Percentiles rank a stretch among this genome's conserved stretches.
These are phyloP conservation scores for Avicennia marina DNA, from an alignment of 257 asterid species.

Conservation along the genomic window DNA sequence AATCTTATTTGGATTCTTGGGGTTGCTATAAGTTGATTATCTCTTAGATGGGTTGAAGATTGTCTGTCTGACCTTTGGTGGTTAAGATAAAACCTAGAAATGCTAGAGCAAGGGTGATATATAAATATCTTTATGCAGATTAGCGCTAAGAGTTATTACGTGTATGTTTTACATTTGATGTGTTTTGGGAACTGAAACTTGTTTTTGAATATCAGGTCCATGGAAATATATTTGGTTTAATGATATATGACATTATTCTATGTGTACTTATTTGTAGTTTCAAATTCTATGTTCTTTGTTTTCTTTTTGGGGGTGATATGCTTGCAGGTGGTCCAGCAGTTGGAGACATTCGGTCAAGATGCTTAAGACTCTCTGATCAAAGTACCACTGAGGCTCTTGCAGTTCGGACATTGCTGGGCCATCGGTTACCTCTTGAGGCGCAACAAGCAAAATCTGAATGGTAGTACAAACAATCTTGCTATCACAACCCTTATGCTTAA, in stretches of 20 bases:
- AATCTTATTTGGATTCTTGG: not conserved
- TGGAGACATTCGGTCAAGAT: constrained; percentile 96
- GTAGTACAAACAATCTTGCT: constrained; percentile 35
- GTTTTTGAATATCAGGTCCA: no score
- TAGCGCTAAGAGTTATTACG: no score
- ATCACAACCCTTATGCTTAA: no score
- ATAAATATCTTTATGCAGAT: no score
- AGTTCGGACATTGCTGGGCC: constrained; percentile 81
- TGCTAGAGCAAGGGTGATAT: no score
- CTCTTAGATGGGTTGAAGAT: not conserved
- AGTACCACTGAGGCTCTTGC: constrained; percentile 90
- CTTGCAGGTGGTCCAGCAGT: constrained; percentile 96
- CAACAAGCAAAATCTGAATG: constrained; percentile 75
- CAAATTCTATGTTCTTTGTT: not conserved
- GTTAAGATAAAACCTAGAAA: no score
- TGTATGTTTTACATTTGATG: no score
- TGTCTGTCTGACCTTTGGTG: no score
- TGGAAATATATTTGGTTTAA: no score
- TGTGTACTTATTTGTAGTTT: not conserved
- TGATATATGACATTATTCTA: no score
- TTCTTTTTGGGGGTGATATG: constrained; percentile 8
- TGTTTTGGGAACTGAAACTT: no score
- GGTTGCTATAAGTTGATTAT: not conserved
- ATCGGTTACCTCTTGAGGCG: constrained; percentile 87
- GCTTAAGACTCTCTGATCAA: constrained; percentile 86